Conservation (phyloP, 495 filamentous ascomycete species). For the Baudoinia panamericana region DNA sequence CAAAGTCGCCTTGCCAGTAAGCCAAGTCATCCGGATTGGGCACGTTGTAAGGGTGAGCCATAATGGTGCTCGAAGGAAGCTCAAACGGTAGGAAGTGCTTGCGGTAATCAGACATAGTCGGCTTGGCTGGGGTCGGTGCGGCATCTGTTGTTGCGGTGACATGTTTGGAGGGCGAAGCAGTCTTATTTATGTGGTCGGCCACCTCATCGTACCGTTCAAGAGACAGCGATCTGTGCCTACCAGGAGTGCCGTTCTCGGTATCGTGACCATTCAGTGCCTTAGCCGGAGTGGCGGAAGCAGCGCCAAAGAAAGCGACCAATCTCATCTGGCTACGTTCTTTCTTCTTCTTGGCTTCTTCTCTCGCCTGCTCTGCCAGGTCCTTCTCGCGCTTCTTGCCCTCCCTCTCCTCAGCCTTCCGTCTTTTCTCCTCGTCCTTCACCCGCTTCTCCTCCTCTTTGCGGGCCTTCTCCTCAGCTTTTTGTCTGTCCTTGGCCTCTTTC, state of each 20-base stretch:
- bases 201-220: conserved; percentile 22
- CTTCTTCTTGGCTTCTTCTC: conserved; percentile 55
- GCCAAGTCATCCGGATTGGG: conserved; percentile 14
- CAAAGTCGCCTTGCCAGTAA: conserved; percentile 12
- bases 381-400: conserved; percentile 38
- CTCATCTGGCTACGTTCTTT: conserved; percentile 42
- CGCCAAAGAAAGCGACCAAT: conserved; percentile 17
- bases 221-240: conserved; percentile 22
- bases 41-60: conserved; percentile 17
- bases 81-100: conserved; percentile 49
- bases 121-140: conserved; percentile 18
- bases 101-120: conserved; percentile 47
- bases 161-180: conserved; percentile 9
- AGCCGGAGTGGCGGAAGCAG: conserved; percentile 9
- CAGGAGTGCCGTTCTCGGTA: neutral
- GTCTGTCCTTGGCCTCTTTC: conserved; percentile 40
- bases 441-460: conserved; percentile 29
- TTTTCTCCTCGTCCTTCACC: conserved; percentile 30
- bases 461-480: conserved; percentile 25
- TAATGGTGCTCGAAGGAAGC: conserved; percentile 21
- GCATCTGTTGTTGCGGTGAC: neutral
- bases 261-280: neutral
- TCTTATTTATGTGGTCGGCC: conserved; percentile 17
- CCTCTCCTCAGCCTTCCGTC: conserved; percentile 26
- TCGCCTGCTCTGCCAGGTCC: conserved; percentile 41